Base-by-base conservation (phyloP, 2,329 filamentous ascomycete species). In the Sclerotinia minor region DNA sequence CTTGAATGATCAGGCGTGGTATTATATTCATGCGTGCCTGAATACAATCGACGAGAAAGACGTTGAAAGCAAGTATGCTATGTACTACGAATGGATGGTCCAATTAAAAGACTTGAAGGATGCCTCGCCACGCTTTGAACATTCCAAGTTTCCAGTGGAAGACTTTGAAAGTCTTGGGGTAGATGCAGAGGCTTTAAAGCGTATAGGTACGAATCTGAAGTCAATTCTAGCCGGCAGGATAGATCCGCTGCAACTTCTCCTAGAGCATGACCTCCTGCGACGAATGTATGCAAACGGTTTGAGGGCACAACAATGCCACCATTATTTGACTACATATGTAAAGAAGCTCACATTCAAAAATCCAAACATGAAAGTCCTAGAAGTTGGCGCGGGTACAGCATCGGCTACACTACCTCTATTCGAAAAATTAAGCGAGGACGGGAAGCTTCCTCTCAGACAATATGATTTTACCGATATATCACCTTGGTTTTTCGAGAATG, bases 331-430 rank as follows among this genome's bases (percentile, higher is more conserved):
- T 45, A 29, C 32, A 11, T 64, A 54, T 45, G n/a, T 55, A 63
- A 63, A 65, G 24, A 55, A n/a, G 11, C 41, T 67, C 3, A 21
- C 45, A 41, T 67, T 67, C 52, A 69, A 68, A 54, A 75, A 73
- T 9, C 75, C 75, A 7, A 69, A 69, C 45, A 67, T 77, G 19
- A 76, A 76, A 67, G 74, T 78, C 69, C 70, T 77, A 1, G 76
- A 77, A 59, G 68, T 77, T 38, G 76, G 75, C 15, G 61, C 49
- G n/a, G 61, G 61, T 5, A 64, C 61, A 2, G 61, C 26, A 13
- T 50, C 50, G 8, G 61, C 61, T 26, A 64, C 61, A 41, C 1
- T 64, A 13, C 61, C 61, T 17, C 26, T 55, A 5, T 54, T 64
- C 13, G 17, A 54, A 45, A n/a, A 21, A 32, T 8, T 64, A 11